phyloP scores from a whole-genome alignment of 1,284 basidiomycete genomes.

The Microbotryum silenes-acaulis region DNA sequence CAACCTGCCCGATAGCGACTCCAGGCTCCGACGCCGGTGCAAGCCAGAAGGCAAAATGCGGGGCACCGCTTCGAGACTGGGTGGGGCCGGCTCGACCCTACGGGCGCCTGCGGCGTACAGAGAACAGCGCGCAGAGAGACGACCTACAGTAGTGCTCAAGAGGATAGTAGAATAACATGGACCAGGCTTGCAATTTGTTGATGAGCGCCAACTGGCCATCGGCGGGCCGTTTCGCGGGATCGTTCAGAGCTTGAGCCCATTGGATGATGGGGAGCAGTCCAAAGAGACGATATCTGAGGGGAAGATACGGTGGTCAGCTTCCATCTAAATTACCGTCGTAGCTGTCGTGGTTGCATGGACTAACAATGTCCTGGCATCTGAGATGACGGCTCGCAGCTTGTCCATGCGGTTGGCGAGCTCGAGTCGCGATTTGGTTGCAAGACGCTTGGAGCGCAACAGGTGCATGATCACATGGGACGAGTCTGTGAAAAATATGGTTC shows the following conservation, averaged over 20 bases:
- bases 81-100: no score
- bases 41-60: no score
- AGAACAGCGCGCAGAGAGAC: not conserved
- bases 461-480: constrained; percentile 17
- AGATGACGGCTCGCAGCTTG: constrained; percentile 27
- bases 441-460: constrained; percentile 15
- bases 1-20: no score
- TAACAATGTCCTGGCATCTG: constrained; percentile 32
- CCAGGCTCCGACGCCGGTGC: no score
- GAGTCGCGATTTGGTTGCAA: constrained; percentile 16
- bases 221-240: constrained; percentile 38
- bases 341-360: not conserved
- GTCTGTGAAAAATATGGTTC: constrained; percentile 1
- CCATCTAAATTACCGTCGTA: no score
- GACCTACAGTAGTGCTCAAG: constrained; percentile 58
- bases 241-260: constrained; percentile 34
- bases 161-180: constrained; percentile 73
- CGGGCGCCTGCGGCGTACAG: no score
- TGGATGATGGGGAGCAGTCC: constrained; percentile 34
- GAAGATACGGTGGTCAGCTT: not conserved
- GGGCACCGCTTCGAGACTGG: no score
- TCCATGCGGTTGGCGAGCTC: constrained; percentile 27
- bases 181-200: constrained; percentile 71
- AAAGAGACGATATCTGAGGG: constrained; percentile 28
- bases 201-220: constrained; percentile 46